phyloP scores from a whole-genome alignment of 495 filamentous ascomycete genomes.

The Aspergillus sclerotiicarbonarius region DNA sequence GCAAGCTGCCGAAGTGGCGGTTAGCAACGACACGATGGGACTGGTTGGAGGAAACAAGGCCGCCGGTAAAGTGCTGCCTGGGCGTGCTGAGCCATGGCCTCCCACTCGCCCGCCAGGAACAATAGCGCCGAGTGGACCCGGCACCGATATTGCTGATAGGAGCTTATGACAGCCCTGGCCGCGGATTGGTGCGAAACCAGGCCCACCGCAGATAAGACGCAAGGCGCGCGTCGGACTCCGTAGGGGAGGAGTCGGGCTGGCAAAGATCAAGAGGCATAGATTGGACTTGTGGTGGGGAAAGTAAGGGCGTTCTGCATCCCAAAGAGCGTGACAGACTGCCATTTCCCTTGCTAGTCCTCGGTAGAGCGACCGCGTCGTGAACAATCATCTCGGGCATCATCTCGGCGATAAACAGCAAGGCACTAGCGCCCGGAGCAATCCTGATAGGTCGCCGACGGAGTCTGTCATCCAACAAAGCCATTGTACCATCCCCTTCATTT shows the following conservation, averaged over 20 bases:
- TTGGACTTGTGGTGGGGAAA: not conserved
- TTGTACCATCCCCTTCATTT: not conserved
- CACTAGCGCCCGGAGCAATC: not conserved
- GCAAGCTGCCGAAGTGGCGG: not conserved
- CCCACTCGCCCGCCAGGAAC: not conserved
- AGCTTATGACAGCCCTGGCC: not conserved
- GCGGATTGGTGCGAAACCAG: not conserved
- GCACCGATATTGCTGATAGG: conserved; percentile 2
- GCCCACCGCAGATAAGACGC: conserved; percentile 6
- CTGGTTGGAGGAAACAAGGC: not conserved
- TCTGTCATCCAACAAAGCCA: not conserved
- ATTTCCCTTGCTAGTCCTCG: not conserved
- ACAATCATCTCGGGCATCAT: not conserved
- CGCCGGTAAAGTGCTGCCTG: not conserved
- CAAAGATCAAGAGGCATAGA: not conserved
- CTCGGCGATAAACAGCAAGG: not conserved
- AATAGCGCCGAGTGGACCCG: not conserved
- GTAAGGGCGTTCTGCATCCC: not conserved
- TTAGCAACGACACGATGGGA: not conserved
- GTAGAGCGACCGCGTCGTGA: not conserved
- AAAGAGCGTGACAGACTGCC: not conserved
- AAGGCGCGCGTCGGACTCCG: conserved; percentile 8
- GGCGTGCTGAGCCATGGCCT: not conserved
- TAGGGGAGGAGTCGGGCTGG: not conserved
- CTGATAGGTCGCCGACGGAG: not conserved